Conservation (phyloP, 208 protist genomes). For the Trypanosomatidae sp. region DNA sequence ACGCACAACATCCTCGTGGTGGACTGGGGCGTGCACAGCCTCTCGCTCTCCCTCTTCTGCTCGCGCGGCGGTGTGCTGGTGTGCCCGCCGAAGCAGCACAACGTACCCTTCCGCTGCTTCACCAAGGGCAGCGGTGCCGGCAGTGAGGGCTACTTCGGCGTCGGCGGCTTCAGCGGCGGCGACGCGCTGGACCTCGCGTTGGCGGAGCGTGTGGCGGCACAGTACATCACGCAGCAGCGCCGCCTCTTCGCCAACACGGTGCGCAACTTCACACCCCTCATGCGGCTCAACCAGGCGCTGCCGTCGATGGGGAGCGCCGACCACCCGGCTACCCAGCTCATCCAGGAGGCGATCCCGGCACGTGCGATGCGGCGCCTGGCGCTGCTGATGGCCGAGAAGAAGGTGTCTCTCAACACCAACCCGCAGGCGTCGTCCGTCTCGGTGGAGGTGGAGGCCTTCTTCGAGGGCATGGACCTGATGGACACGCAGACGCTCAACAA, state of each 20-base stretch:
- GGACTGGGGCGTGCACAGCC: slow-evolving; percentile 77
- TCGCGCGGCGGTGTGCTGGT: slow-evolving; percentile 52
- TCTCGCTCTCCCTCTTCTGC: slow-evolving; percentile 52
- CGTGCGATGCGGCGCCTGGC: slow-evolving; percentile 71
- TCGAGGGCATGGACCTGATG: slow-evolving; percentile 83
- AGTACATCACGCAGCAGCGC: slow-evolving; percentile 76
- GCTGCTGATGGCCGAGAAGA: slow-evolving; percentile 75
- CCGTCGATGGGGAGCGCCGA: slow-evolving; percentile 17
- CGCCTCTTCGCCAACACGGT: slow-evolving; percentile 46
- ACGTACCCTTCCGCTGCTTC: slow-evolving; percentile 37
- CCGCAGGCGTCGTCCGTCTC: slow-evolving; percentile 50
- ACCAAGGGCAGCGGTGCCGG: slow-evolving; percentile 15
- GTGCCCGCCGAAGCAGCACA: slow-evolving; percentile 21
- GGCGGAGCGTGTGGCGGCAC: slow-evolving; percentile 60
- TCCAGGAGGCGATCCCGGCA: slow-evolving; percentile 59
- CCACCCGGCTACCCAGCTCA: slow-evolving; percentile 27
- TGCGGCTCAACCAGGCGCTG: slow-evolving; percentile 23
- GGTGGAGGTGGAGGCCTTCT: slow-evolving; percentile 89
- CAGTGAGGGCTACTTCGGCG: slow-evolving; percentile 24
- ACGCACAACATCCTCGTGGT: slow-evolving; percentile 66
- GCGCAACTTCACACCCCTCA: slow-evolving; percentile 30
- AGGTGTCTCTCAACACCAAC: slow-evolving; percentile 73
- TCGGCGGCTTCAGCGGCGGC: slow-evolving; percentile 39
- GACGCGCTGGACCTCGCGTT: slow-evolving; percentile 68
- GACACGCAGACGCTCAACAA: slow-evolving; percentile 69